Evolutionary conservation across 1,284 basidiomycete genomes (phyloP).

Genomic region (Ceratobasidium theobromae): DNA sequence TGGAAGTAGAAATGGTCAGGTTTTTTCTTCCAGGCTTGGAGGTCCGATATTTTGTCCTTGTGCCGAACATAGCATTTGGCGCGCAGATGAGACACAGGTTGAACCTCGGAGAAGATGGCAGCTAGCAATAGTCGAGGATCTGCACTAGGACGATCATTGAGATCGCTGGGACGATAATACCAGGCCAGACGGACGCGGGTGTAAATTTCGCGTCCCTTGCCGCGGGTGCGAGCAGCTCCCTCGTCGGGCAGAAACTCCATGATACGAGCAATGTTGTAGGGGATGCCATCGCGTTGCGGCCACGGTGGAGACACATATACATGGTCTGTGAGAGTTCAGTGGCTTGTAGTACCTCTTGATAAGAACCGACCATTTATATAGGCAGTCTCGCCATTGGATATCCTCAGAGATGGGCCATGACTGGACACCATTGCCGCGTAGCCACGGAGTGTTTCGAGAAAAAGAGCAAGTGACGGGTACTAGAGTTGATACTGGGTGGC

Average conservation of each 20-base stretch:
- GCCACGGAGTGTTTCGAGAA: too few relatives aligned
- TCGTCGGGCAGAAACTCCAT: constrained; percentile 92
- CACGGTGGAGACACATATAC: constrained; percentile 93
- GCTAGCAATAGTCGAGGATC: constrained; percentile 89
- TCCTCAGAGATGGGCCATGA: constrained; percentile 19
- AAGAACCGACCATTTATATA: constrained; percentile 70
- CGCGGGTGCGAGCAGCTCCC: constrained; percentile 51
- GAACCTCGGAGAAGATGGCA: constrained; percentile 93
- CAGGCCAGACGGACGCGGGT: constrained; percentile 85
- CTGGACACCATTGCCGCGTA: constrained; percentile 20
- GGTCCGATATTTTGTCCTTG: constrained; percentile 90
- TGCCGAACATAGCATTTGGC: constrained; percentile 91
- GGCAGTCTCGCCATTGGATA: constrained; percentile 66
- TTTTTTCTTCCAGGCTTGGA: constrained; percentile 92
- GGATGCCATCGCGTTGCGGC: constrained; percentile 85
- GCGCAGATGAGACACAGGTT: constrained; percentile 88
- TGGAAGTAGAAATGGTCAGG: constrained; percentile 96
- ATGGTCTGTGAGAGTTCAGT: constrained; percentile 66
- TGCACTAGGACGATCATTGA: constrained; percentile 78
- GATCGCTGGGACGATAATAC: constrained; percentile 91
- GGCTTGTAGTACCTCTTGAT: constrained; percentile 30
- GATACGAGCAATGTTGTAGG: constrained; percentile 91
- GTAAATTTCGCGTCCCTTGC: constrained; percentile 60
- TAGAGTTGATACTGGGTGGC: too few relatives aligned
- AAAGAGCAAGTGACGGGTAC: too few relatives aligned